Conservation (phyloP, 331 rosid species). For the Acacia concinna region DNA sequence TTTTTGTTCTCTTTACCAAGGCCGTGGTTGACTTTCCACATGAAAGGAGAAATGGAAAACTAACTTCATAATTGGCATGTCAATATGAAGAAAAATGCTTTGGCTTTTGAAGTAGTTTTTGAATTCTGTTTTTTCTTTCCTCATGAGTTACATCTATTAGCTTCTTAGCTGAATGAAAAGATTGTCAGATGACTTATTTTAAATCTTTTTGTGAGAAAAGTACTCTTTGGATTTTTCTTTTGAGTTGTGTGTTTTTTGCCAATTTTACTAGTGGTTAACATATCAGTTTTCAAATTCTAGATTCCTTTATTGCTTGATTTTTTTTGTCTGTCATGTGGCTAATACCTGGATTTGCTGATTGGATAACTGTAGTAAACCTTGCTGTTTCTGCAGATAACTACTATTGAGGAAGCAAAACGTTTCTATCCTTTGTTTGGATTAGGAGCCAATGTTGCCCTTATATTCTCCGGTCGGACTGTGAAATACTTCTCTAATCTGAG, state of each 20-base stretch:
- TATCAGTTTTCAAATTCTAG: not conserved
- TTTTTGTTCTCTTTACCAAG: not conserved
- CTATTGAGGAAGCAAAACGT: conserved; percentile 81
- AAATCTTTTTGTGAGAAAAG: not conserved
- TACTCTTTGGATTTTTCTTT: not conserved
- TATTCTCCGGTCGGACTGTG: conserved; percentile 95
- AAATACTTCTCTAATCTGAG: conserved; percentile 91
- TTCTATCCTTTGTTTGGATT: conserved; percentile 95
- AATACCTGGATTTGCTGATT: not conserved
- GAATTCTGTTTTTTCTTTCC: not conserved
- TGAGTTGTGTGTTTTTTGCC: not conserved
- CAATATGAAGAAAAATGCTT: not conserved
- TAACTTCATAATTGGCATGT: not conserved
- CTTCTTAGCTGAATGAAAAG: conserved; percentile 5
- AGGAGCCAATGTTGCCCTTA: conserved; percentile 93
- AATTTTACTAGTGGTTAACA: not conserved
- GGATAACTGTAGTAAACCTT: conserved; percentile 9
- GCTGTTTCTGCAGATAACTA: conserved; percentile 73
- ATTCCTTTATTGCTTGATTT: not conserved
- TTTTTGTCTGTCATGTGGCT: not conserved
- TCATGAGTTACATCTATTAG: not conserved
- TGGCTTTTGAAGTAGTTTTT: not conserved
- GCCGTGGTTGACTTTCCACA: not conserved
- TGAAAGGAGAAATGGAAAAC: not conserved
- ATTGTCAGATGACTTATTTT: not conserved